These are phyloP conservation scores for Leptographium procerum DNA, from an alignment of 2,329 filamentous ascomycete species.

Conservation along the genomic window DNA sequence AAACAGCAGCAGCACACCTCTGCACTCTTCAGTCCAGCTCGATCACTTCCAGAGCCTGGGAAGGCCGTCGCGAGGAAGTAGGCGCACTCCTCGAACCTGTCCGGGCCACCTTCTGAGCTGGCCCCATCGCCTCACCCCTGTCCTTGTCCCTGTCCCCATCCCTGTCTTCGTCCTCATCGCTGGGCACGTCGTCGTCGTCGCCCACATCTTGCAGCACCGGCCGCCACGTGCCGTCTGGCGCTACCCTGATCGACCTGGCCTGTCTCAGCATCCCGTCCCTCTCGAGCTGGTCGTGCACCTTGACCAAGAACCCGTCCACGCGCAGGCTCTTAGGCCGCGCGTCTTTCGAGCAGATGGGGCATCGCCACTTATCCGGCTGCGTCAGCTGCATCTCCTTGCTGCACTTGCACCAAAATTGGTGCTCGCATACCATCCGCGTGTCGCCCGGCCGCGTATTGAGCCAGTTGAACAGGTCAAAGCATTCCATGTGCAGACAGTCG, in stretches of 20 bases:
- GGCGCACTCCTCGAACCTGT: not conserved
- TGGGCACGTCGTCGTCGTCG: slow-evolving; percentile 15
- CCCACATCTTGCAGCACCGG: slow-evolving; percentile 22
- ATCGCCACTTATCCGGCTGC: slow-evolving; percentile 66
- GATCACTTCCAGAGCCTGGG: slow-evolving; percentile 3
- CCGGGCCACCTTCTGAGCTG: not conserved
- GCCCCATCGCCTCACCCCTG: slow-evolving; percentile 6
- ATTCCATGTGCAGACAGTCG: slow-evolving; percentile 67
- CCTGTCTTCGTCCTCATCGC: not conserved
- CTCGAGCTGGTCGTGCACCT: slow-evolving; percentile 47
- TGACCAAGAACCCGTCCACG: slow-evolving; percentile 62
- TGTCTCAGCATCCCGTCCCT: slow-evolving; percentile 30
- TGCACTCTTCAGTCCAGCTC: slow-evolving; percentile 5
- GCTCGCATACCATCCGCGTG: slow-evolving; percentile 18
- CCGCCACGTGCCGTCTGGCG: slow-evolving; percentile 54
- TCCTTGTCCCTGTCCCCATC: slow-evolving; percentile 17
- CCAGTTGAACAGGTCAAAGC: slow-evolving; percentile 81
- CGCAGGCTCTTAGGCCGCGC: slow-evolving; percentile 61
- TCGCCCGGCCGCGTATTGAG: slow-evolving; percentile 52
- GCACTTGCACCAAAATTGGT: slow-evolving; percentile 25
- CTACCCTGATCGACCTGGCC: slow-evolving; percentile 50
- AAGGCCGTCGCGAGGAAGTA: not conserved
- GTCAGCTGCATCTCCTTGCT: slow-evolving; percentile 32
- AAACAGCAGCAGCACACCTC: too few species aligned
- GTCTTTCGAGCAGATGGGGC: slow-evolving; percentile 70